These are phyloP conservation scores for Hymenoscyphus albidus DNA, from an alignment of 2,329 filamentous ascomycete species.

Conservation along the genomic window DNA sequence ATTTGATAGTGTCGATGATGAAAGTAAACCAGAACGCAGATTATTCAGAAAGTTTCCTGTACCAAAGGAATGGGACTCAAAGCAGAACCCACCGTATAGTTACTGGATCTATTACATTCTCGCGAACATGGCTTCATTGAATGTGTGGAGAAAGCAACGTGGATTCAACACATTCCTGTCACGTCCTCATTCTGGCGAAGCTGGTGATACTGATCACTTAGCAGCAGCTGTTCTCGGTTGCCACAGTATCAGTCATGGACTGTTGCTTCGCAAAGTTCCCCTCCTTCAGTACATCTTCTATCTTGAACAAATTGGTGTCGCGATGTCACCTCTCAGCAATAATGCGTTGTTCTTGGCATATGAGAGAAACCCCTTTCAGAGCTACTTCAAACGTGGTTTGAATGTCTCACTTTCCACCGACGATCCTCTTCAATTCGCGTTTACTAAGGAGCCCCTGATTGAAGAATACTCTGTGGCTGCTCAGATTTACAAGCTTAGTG, in stretches of 20 bases:
- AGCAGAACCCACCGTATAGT: conserved; percentile 95
- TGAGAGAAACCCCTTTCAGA: conserved; percentile 92
- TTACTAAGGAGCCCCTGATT: conserved; percentile 96
- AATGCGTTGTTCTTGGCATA: conserved; percentile 96
- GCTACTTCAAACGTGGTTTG: conserved; percentile 89
- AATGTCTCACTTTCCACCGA: conserved; percentile 97
- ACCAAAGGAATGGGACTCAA: conserved; percentile 81
- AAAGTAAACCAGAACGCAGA: conserved; percentile 91
- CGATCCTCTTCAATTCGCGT: conserved; percentile 95
- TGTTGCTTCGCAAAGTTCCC: conserved; percentile 89
- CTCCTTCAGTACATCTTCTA: conserved; percentile 97
- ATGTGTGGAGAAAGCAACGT: conserved; percentile 82
- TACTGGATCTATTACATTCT: conserved; percentile 99
- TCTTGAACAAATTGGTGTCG: conserved; percentile 94
- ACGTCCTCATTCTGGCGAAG: conserved; percentile 92
- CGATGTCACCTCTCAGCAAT: conserved; percentile 98
- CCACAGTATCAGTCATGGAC: conserved; percentile 94
- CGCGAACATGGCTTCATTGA: conserved; percentile 88
- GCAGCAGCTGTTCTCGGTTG: conserved; percentile 88
- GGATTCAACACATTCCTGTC: conserved; percentile 95
- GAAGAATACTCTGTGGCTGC: conserved; percentile 98
- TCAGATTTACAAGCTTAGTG: conserved; percentile 95
- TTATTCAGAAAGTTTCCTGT: conserved; percentile 95
- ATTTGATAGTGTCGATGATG: conserved; percentile 96
- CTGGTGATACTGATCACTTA: conserved; percentile 93